Evolutionary conservation across 352 stramenopile genomes (phyloP), one percentile per base, ranked within the genome.

Genomic region (Globisporangium okanoganense): DNA sequence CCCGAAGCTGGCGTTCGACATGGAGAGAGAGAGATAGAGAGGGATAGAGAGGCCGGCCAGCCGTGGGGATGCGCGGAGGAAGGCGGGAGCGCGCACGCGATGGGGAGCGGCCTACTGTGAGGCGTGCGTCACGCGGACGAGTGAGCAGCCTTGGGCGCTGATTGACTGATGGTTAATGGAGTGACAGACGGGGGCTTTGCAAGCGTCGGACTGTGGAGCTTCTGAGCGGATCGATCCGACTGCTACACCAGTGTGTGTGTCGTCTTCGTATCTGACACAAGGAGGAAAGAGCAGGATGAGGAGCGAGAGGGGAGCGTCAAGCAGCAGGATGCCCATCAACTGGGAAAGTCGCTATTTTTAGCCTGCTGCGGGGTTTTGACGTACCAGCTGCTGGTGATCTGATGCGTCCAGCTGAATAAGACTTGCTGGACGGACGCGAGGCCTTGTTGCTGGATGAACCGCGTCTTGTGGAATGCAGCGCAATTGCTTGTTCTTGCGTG

Each of bases 1-100:
- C 47, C 56, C 60, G 57, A 65, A 66, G 62, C 45, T 69, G 35
- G 38, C 48, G 48, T 18, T 60, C 48, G 66, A 70, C 66, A 73
- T 72, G 45, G 1, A 10, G 44, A 25, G 18, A n/a, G n/a, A 4
- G 7, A 10, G 20, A n/a, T n/a, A n/a, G n/a, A n/a, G n/a, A n/a
- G n/a, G n/a, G n/a, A n/a, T n/a, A n/a, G 41, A 25, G 40, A 22
- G 16, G 40, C 13, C 10, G 14, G 14, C 5, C 7, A 36, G 35
- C 9, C 16, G 35, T 40, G 35, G 36, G 14, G 36, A 43, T 43
- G 36, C 16, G 36, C 36, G 36, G 5, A 43, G 36, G 14, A 43
- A 43, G 36, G n/a, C 35, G 16, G 35, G 35, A 40, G 16, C 10
- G 35, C 35, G 35, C 35, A 4, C 13, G 35, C 35, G 35, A 43